These are phyloP conservation scores for Magnusiomyces ingens DNA, from an alignment of 1,139 yeast species.

Conservation along the genomic window DNA sequence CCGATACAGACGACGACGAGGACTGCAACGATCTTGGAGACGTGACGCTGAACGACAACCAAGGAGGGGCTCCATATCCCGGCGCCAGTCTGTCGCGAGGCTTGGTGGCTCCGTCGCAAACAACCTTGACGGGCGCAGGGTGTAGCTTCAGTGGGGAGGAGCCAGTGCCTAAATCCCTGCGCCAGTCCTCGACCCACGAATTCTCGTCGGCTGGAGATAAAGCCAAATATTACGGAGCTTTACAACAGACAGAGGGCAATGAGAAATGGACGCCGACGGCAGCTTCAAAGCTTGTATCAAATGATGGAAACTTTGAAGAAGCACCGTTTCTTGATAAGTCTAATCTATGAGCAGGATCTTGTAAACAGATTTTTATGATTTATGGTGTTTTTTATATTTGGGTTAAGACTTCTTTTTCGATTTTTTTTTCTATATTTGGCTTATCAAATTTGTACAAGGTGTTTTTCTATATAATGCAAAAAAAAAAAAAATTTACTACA, in stretches of 20 bases:
- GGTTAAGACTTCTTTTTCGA: too few species aligned
- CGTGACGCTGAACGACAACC: constrained; percentile 4
- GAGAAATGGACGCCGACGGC: constrained; percentile 26
- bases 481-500: too few species aligned
- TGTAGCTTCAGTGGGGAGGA: too few species aligned
- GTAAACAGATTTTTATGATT: too few species aligned
- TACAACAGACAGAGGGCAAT: too few species aligned
- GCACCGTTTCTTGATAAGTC: constrained; percentile 16
- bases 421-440: too few species aligned
- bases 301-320: constrained; percentile 25
- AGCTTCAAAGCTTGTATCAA: constrained; percentile 17
- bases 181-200: neutral
- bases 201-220: neutral
- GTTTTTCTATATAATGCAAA: too few species aligned
- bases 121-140: neutral
- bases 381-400: too few species aligned
- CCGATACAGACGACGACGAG: constrained; percentile 15
- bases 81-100: too few species aligned
- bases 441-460: too few species aligned
- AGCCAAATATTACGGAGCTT: constrained; percentile 22
- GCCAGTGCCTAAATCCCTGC: neutral
- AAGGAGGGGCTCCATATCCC: too few species aligned
- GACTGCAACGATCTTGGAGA: constrained; percentile 29
- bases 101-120: too few species aligned
- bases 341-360: neutral